Evolutionary conservation across 441 rosid genomes (phyloP), one percentile per base, ranked within the genome.

Genomic region (Syzygium syzygioides): DNA sequence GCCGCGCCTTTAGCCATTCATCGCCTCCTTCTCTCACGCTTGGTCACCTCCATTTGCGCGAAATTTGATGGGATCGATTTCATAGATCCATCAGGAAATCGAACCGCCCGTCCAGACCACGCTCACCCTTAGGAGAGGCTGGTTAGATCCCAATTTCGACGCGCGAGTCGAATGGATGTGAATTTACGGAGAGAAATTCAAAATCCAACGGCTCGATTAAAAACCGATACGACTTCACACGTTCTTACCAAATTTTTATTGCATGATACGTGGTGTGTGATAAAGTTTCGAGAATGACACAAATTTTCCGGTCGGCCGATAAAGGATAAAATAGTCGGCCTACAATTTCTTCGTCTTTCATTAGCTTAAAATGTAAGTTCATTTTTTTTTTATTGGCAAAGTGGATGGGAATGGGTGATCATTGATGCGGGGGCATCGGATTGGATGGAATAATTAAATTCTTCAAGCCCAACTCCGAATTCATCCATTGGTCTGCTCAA

Each of bases 181-280:
- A 60, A 60, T 14, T 45, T 45, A 45, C 9, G 45, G 2, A 0
- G 3, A 62, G 9, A 14, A 62, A 62, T 3, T 0, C 20, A 30
- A 62, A 62, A 62, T n/a, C 4, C 0, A 1, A 28, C 4, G 0
- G 6, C 17, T 28, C 5, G 3, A 1, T 60, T 8, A 2, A 1
- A 28, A 28, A 14, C 0, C 0, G 2, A 60, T 28, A 60, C 32
- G 2, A 28, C 66, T 60, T 1, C 18, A 28, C 0, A 5, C 28
- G 15, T 2, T 0, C 0, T 1, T 28, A 7, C 6, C 2, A 14
- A 60, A 60, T 28, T 32, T 13, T 60, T 28, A 60, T 60, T 28
- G n/a, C 14, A 1, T 1, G 14, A 13, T 6, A 17, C 0, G 2
- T 2, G 6, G 9, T 28, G 18, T 9, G 28, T 13, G 14, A 28